These are phyloP conservation scores for Neurospora africana DNA, from an alignment of 495 filamentous ascomycete genomes.

Conservation along the genomic window DNA sequence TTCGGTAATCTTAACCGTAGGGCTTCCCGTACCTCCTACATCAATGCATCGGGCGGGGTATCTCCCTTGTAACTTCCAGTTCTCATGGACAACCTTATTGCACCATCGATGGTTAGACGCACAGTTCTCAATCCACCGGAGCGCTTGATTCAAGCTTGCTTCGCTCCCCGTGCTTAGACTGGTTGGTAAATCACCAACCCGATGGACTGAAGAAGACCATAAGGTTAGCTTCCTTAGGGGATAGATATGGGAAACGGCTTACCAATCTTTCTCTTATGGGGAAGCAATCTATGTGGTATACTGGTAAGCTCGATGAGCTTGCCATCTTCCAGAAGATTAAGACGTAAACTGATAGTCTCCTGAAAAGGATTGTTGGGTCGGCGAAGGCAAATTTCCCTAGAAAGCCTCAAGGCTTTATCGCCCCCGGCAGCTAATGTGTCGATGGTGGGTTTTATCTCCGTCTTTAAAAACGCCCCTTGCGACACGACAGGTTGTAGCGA, in stretches of 20 bases:
- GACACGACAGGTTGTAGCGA: not conserved
- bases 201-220: not conserved
- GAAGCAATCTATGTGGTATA: no score
- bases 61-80: not conserved
- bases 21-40: not conserved
- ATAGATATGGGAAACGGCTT: not conserved
- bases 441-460: not conserved
- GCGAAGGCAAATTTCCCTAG: not conserved
- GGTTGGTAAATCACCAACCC: not conserved
- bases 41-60: not conserved
- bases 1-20: not conserved
- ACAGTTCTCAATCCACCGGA: not conserved
- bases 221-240: not conserved
- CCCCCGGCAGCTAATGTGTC: not conserved
- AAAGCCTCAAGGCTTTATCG: not conserved
- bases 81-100: not conserved
- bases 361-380: no score
- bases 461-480: accelerated
- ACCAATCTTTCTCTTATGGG: not conserved
- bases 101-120: not conserved
- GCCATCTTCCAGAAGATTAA: no score
- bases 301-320: no score
- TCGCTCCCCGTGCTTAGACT: not conserved
- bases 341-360: no score
- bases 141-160: not conserved